Evolutionary conservation across 345 rosid species (phyloP), one percentile per base, ranked within the genome.

Genomic region (Balakata baccata): DNA sequence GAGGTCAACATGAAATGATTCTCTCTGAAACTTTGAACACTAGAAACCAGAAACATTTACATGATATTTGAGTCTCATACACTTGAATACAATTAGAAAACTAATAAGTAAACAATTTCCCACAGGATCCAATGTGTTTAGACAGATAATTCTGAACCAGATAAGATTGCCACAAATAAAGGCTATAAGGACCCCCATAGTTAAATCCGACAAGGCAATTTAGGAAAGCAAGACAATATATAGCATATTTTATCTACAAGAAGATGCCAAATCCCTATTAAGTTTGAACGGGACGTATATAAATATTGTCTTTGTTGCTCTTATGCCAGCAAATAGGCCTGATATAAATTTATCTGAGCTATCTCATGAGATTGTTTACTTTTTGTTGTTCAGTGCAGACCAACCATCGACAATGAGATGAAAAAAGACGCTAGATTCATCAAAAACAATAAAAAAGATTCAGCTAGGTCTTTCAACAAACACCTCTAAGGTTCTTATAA

Each of bases 381-480:
- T 29, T 47, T 47, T 46, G 39, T 17, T 23, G 34, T 18, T 2
- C 2, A 41, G 13, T 23, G 16, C 23, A 14, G 38, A 50, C 58
- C 20, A 51, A 2, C 22, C 1, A 52, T 18, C 60, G 20, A 56
- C 25, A 56, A 54, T 6, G 16, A 68, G 46, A 51, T 0, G 3
- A 66, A 47, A 34, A 65, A 20, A 1, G 3, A 1, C 7, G 13
- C 0, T 25, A 46, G 0, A 6, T 13, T 38, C 8, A 16, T 22
- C 9, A 38, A 68, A 37, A 51, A 73, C 18, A 12, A 38, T 41
- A 14, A 23, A 38, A 37, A 72, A 12, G 17, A 52, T 70, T 52
- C 71, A 64, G 3, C 3, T 45, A 60, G 64, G 79, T 13, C 13
- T 75, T 79, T 70, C 63, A 18, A 74, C 86, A 78, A 82, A 76